Percentiles rank a stretch among this genome's conserved stretches.
Conservation (phyloP, 192 early-diverging fungal species). For the Chytriomyces sp. region DNA sequence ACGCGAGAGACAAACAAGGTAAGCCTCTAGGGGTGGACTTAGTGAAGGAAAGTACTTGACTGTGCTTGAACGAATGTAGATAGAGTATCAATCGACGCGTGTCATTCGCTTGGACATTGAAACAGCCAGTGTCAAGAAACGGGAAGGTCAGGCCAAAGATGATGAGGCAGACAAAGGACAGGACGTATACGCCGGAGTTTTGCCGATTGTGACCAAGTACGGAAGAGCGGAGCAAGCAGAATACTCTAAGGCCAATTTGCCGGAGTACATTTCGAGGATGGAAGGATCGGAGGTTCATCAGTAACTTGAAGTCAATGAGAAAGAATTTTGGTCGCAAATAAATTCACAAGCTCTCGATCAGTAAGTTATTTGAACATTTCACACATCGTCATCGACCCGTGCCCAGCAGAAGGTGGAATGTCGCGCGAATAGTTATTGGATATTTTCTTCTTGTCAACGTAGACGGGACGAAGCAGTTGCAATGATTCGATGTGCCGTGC, state of each 20-base stretch:
- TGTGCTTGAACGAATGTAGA: neutral
- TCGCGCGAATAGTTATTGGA: too few relatives aligned
- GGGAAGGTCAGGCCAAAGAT: slow-evolving; percentile 18
- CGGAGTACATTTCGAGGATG: slow-evolving; percentile 31
- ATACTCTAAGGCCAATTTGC: slow-evolving; percentile 4
- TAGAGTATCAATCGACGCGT: slow-evolving; percentile 20
- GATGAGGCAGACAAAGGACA: slow-evolving; percentile 22
- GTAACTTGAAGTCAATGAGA: too few relatives aligned
- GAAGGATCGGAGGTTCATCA: neutral
- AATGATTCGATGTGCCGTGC: too few relatives aligned
- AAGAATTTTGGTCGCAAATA: too few relatives aligned
- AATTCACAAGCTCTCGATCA: too few relatives aligned
- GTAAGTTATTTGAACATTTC: too few relatives aligned
- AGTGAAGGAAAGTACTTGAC: neutral
- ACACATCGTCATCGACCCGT: too few relatives aligned
- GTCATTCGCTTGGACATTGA: slow-evolving; percentile 33
- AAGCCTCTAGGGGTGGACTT: neutral
- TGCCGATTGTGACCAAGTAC: slow-evolving; percentile 10
- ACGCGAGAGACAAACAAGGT: slow-evolving; percentile 23
- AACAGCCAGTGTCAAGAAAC: slow-evolving; percentile 29
- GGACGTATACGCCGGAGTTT: slow-evolving; percentile 24
- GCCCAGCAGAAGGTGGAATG: too few relatives aligned
- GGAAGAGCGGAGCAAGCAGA: slow-evolving; percentile 8
- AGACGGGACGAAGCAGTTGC: too few relatives aligned
- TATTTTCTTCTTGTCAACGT: too few relatives aligned